Base-by-base conservation (phyloP, 352 stramenopile species). In the Phytophthora brassicae region DNA sequence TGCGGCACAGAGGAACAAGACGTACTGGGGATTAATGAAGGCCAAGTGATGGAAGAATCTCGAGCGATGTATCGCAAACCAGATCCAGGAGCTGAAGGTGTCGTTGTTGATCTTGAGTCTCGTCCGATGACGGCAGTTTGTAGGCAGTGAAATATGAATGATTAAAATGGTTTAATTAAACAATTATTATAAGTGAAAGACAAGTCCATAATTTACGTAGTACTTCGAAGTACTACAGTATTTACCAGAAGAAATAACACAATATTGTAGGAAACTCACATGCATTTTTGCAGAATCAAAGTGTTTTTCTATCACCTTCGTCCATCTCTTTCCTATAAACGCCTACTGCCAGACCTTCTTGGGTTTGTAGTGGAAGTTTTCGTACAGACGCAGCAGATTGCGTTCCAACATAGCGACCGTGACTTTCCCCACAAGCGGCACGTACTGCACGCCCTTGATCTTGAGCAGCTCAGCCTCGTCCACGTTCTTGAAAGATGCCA, bases 381-480 rank as follows among this genome's bases (percentile, higher is more conserved):
- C 90, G 81, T 98, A 97, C 20, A 99, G 76, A 64, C 89, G 84
- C 57, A 98, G 81, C 29, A 99, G 76, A 81, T 98, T 99, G 57
- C 95, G 85, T 75, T 99, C 90, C 22, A 99, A 77, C 79, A 98
- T 97, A 29, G 96, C 94, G 29, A 99, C 95, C 4, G 97, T 99
- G 35, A 99, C 96, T 70, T 98, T 98, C 48, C 97, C 97, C 23
- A 99, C 95, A 26, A 98, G 86, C 24, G 95, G 91, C 53, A 99
- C 90, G 79, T 98, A 98, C 56, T 88, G 88, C 29, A 98, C 90
- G 45, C 94, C 95, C 12, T 84, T 77, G 51, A 98, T 92, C 61
- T 96, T 76, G 14, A 97, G 46, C 17, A 99, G 75, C 26, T 77
- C 78, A 11, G 92, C 85, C 64, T 98, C 95, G 56, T 98, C 89